Evolutionary conservation across 768 basidiomycete genomes (phyloP).

Genomic region (Boletellus ananiceps): DNA sequence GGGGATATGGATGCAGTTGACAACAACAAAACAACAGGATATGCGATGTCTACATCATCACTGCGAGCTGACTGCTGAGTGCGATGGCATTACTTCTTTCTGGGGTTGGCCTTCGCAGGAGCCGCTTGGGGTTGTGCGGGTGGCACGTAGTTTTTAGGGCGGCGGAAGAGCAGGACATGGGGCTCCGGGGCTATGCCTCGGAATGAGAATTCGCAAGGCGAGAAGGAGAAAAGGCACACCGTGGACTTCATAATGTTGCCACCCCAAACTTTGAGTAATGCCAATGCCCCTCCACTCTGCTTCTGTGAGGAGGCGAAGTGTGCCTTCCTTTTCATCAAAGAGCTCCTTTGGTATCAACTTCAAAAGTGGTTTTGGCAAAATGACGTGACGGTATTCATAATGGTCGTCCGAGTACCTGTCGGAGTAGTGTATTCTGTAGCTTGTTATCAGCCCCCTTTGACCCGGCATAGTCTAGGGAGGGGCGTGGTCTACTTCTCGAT

Average conservation of each 20-base stretch:
- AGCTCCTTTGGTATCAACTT: constrained; percentile 88
- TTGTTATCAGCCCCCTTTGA: constrained; percentile 15
- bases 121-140: constrained; percentile 43
- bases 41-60: constrained; percentile 16
- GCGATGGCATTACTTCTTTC: constrained; percentile 36
- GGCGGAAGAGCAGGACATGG: constrained; percentile 90
- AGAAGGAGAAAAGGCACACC: constrained; percentile 41
- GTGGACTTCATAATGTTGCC: constrained; percentile 98
- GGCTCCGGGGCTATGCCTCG: constrained; percentile 72
- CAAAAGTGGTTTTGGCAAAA: constrained; percentile 90
- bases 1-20: constrained; percentile 17
- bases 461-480: constrained; percentile 7
- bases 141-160: constrained; percentile 62
- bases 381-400: constrained; percentile 96
- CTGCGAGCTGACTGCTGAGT: constrained; percentile 4
- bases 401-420: constrained; percentile 89
- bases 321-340: constrained; percentile 74
- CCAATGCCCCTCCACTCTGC: constrained; percentile 95
- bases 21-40: constrained; percentile 20
- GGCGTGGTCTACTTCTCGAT: constrained; percentile 59
- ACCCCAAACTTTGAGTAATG: constrained; percentile 92
- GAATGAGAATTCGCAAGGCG: constrained; percentile 11
- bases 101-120: constrained; percentile 37
- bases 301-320: constrained; percentile 78
- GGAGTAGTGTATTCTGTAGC: constrained; percentile 77